Evolutionary conservation across 441 rosid species (phyloP), one percentile per base, ranked within the genome.

Genomic region (Populus hybrid): DNA sequence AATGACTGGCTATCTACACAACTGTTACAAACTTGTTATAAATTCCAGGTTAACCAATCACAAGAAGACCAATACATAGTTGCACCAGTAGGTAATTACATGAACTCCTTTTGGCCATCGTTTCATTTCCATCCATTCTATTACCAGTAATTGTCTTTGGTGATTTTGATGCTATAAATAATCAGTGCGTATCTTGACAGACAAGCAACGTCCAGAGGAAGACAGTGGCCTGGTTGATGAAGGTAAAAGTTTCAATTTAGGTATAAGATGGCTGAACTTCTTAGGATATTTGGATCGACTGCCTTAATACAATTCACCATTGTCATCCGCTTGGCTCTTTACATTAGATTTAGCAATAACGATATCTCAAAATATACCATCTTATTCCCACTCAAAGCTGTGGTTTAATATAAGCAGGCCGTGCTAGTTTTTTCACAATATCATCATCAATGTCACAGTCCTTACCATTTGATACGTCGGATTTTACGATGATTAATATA

Each of bases 321-420:
- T 66, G 56, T 66, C 61, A 50, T 31, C 29, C 21, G 8, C 24
- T 77, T 76, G 73, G 69, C 69, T n/a, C n/a, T n/a, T n/a, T n/a
- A n/a, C n/a, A n/a, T n/a, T n/a, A n/a, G n/a, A n/a, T n/a, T n/a
- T n/a, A n/a, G 31, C 63, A 26, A 24, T 53, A 76, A 64, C 18
- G 66, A 35, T 70, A 68, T 68, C 78, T 29, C 65, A 75, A 29
- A 29, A 29, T 29, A 29, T 29, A 36, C 31, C 3, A 7, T 36
- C 8, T 36, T 36, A 36, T 36, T 66, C 35, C 31, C 31, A 29
- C 31, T 29, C 31, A 29, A 29, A 29, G 31, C 31, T 29, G 31
- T 23, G 18, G 11, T 53, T 36, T 68, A 73, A 23, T 68, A 77
- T 38, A 74, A 64, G 81, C 81, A 68, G 83, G 75, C 78, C 79